Percentiles rank a stretch among this genome's conserved stretches.
phyloP scores from a whole-genome alignment of 2,329 filamentous ascomycete species.

The Aspergillus transmontanensis region DNA sequence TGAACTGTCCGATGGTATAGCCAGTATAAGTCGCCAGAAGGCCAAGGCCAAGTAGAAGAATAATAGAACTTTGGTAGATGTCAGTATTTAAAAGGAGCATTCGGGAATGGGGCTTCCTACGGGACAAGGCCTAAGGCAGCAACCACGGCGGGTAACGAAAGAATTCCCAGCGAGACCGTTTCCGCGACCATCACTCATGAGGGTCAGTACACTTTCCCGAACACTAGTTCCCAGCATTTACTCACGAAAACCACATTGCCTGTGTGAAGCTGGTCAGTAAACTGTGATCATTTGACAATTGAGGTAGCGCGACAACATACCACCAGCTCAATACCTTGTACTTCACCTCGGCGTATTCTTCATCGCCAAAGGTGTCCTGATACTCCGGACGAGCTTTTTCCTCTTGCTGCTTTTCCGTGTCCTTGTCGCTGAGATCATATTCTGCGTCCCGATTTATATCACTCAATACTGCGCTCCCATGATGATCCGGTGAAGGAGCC shows the following conservation, averaged over 20 bases:
- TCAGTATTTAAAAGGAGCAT: background rate
- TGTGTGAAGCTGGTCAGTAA: constrained; percentile 13
- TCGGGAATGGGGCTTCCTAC: constrained; percentile 24
- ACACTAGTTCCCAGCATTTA: background rate
- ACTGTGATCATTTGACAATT: background rate
- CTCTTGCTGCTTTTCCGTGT: constrained; percentile 18
- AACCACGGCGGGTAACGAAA: constrained; percentile 56
- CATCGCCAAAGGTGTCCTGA: constrained; percentile 37
- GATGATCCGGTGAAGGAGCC: background rate
- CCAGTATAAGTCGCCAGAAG: constrained; percentile 59
- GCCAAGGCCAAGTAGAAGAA: constrained; percentile 56
- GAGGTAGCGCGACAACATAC: constrained; percentile 12
- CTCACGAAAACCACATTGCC: constrained; percentile 44
- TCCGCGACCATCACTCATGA: constrained; percentile 56
- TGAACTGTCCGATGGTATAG: constrained; percentile 60
- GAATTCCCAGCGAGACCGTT: constrained; percentile 57
- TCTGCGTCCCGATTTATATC: background rate
- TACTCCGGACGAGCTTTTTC: constrained; percentile 8
- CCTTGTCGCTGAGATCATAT: constrained; percentile 14
- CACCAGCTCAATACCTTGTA: constrained; percentile 53
- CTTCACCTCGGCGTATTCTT: constrained; percentile 44
- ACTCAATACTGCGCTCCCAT: background rate
- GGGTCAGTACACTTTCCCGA: constrained; percentile 1
- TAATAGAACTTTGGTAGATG: constrained; percentile 30
- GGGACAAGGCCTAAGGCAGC: constrained; percentile 55